A percentile compares a stretch with the other conserved stretches of the same genome.
These are phyloP conservation scores for Gamsiella multidivaricata DNA, from an alignment of 192 early-diverging fungal genomes.

Conservation along the genomic window DNA sequence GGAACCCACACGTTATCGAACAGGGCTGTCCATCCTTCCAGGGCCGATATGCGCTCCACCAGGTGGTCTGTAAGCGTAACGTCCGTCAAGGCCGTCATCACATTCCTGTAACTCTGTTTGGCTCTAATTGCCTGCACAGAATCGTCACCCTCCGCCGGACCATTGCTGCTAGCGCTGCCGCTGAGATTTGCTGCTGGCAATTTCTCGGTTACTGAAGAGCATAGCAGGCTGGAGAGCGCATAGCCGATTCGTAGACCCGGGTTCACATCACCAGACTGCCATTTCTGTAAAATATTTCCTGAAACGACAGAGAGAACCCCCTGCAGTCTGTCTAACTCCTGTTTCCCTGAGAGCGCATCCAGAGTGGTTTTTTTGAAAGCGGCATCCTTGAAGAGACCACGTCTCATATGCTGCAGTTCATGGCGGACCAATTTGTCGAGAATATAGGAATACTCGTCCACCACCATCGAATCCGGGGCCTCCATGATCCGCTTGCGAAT, in stretches of 20 bases:
- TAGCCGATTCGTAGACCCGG: constrained; percentile 65
- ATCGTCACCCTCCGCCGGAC: constrained; percentile 1
- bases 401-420: constrained; percentile 63
- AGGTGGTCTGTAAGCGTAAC: constrained; percentile 64
- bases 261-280: constrained; percentile 60
- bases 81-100: constrained; percentile 62
- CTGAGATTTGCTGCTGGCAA: constrained; percentile 9
- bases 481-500: constrained; percentile 28
- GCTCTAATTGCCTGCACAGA: constrained; percentile 21
- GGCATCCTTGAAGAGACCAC: constrained; percentile 61
- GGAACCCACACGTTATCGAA: constrained; percentile 52
- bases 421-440: constrained; percentile 60
- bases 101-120: constrained; percentile 56
- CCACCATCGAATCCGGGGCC: background rate
- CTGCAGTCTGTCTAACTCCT: constrained; percentile 35
- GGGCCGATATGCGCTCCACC: constrained; percentile 54
- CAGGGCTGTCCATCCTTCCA: constrained; percentile 59
- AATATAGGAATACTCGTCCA: constrained; percentile 46
- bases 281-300: constrained; percentile 52
- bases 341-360: background rate
- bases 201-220: constrained; percentile 26
- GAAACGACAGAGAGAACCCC: constrained; percentile 35
- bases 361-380: constrained; percentile 3
- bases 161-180: background rate
- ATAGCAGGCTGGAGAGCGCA: constrained; percentile 51